Conservation (phyloP, 345 rosid species). For the Anacardium occidentale region DNA sequence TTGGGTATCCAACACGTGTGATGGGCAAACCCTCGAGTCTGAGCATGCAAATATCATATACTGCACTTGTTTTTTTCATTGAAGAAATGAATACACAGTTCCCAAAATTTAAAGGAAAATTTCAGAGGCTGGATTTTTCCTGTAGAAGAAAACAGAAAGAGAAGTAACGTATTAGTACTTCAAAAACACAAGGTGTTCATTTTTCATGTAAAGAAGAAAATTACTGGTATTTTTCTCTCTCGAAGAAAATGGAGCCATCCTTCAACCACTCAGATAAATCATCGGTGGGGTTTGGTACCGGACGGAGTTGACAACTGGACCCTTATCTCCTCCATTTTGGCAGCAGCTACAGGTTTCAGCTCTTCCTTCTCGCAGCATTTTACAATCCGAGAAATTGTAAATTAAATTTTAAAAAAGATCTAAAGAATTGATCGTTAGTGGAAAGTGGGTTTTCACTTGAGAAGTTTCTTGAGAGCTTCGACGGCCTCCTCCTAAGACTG, state of each 20-base stretch:
- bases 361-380: constrained; percentile 71
- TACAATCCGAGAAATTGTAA: too few species aligned
- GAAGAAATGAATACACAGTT: background rate
- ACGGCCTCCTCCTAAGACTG: constrained; percentile 75
- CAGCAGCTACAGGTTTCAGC: constrained; percentile 70
- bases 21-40: constrained; percentile 93
- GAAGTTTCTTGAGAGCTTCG: constrained; percentile 77
- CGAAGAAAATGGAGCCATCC: constrained; percentile 74
- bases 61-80: constrained; percentile 35
- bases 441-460: constrained; percentile 36
- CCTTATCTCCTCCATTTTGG: constrained; percentile 66
- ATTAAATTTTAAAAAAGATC: too few species aligned
- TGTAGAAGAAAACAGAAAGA: constrained; percentile 26
- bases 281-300: constrained; percentile 36
- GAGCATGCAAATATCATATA: constrained; percentile 95
- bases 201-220: background rate
- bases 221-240: constrained; percentile 89
- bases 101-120: background rate
- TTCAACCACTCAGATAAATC: constrained; percentile 54
- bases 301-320: constrained; percentile 54
- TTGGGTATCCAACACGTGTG: constrained; percentile 75
- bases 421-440: background rate
- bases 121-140: constrained; percentile 53
- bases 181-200: too few species aligned
- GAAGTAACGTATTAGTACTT: too few species aligned